Evolutionary conservation across 495 filamentous ascomycete genomes (phyloP).

Genomic region (Trichoderma asperelloides): DNA sequence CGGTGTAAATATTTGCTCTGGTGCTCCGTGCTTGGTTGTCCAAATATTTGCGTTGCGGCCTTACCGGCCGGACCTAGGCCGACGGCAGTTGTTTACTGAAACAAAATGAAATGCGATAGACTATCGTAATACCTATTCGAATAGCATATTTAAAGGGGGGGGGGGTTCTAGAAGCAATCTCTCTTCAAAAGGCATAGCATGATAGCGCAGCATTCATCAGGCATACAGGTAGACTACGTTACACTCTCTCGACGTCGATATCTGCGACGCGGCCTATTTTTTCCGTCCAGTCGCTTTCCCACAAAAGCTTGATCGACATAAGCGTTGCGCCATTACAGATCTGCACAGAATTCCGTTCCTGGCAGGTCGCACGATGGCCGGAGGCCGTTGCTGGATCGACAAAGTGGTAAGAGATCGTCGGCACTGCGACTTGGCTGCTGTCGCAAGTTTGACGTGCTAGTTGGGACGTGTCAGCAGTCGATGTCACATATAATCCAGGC

Average conservation of each 20-base stretch:
- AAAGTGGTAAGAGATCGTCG: background rate
- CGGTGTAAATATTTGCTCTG: background rate
- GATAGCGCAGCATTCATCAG: background rate
- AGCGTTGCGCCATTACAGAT: background rate
- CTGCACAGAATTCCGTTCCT: background rate
- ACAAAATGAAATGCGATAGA: too few species aligned
- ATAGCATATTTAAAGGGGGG: too few species aligned
- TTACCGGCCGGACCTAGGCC: background rate
- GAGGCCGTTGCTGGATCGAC: background rate
- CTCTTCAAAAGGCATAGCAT: background rate
- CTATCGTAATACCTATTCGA: too few species aligned
- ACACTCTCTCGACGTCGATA: background rate
- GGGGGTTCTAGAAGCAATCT: background rate
- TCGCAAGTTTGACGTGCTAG: background rate
- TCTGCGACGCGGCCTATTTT: background rate
- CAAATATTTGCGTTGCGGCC: background rate
- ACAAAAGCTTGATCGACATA: conserved; percentile 4
- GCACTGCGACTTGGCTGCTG: background rate
- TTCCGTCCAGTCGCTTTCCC: background rate
- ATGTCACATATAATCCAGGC: background rate
- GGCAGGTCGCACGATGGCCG: background rate
- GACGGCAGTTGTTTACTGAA: background rate
- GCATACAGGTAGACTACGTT: background rate
- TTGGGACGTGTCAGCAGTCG: background rate
- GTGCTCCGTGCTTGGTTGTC: background rate